Evolutionary conservation across 441 rosid genomes (phyloP).

Genomic region (Macaranga tanarius): DNA sequence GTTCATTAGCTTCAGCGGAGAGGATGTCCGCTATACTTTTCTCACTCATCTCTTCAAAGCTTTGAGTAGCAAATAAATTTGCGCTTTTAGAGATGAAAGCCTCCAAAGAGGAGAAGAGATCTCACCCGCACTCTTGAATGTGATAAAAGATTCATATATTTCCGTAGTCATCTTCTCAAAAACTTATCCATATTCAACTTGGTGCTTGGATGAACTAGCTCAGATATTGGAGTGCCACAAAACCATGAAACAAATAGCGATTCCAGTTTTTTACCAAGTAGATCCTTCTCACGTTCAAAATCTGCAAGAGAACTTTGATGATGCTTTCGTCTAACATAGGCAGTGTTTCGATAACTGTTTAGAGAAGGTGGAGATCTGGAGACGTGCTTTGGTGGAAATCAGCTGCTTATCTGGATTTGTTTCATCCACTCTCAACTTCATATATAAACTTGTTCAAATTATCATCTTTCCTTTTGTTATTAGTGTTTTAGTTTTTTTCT

Average conservation of each 20-base stretch:
- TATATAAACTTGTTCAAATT: too few relatives aligned
- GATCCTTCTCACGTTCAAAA: slow-evolving; percentile 28
- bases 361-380: too few relatives aligned
- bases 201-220: too few relatives aligned
- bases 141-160: slow-evolving; percentile 19
- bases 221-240: slow-evolving; percentile 17
- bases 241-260: neutral
- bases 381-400: too few relatives aligned
- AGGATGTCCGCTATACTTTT: neutral
- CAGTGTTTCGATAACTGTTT: too few relatives aligned
- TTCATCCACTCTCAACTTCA: too few relatives aligned
- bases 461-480: too few relatives aligned
- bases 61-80: neutral
- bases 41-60: neutral
- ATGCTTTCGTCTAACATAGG: neutral
- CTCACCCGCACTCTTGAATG: neutral
- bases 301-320: slow-evolving; percentile 22
- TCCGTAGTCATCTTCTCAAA: slow-evolving; percentile 26
- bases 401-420: neutral
- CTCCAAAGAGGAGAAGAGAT: neutral
- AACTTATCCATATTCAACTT: neutral
- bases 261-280: slow-evolving; percentile 18
- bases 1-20: slow-evolving; percentile 4
- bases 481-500: too few relatives aligned
- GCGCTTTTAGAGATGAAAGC: neutral